These are phyloP conservation scores for Suillus placidus DNA, from an alignment of 768 basidiomycete genomes.

Conservation along the genomic window DNA sequence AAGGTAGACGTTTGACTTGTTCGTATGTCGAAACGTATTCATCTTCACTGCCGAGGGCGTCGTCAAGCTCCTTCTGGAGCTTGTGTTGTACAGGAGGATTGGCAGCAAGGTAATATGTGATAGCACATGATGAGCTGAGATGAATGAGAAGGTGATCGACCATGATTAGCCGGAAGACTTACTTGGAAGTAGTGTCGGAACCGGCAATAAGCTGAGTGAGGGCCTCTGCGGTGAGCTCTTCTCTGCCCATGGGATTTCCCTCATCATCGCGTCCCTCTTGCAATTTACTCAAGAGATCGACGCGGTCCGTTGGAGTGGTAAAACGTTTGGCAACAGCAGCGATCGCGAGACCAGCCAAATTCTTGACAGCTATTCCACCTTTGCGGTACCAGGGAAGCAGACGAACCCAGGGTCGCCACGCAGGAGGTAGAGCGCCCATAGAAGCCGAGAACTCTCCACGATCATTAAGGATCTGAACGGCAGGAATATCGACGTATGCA, in stretches of 20 bases:
- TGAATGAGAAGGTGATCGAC: constrained; percentile 9
- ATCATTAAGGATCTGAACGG: constrained; percentile 83
- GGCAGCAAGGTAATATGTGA: constrained; percentile 79
- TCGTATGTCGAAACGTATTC: constrained; percentile 64
- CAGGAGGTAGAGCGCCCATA: constrained; percentile 75
- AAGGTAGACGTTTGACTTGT: constrained; percentile 72
- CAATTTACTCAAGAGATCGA: constrained; percentile 81
- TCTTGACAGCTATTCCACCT: constrained; percentile 66
- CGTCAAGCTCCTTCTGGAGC: constrained; percentile 76
- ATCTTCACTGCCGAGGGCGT: constrained; percentile 57
- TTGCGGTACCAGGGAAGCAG: constrained; percentile 77
- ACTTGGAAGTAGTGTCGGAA: constrained; percentile 94
- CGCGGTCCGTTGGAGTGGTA: constrained; percentile 66
- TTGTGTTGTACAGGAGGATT: constrained; percentile 67
- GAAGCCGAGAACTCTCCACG: constrained; percentile 87
- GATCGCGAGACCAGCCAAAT: constrained; percentile 78
- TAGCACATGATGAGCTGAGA: constrained; percentile 82
- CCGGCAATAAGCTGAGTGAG: constrained; percentile 86
- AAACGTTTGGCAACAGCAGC: constrained; percentile 81
- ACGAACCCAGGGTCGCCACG: constrained; percentile 66
- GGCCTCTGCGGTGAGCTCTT: constrained; percentile 88
- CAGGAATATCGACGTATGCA: constrained; percentile 68
- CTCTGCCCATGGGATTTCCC: constrained; percentile 77
- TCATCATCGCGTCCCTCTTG: constrained; percentile 75
- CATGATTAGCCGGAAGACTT: constrained; percentile 22